Percentiles rank a stretch among this genome's conserved stretches.
These are phyloP conservation scores for Termitomyces sp. DNA, from an alignment of 768 basidiomycete genomes.

Conservation along the genomic window DNA sequence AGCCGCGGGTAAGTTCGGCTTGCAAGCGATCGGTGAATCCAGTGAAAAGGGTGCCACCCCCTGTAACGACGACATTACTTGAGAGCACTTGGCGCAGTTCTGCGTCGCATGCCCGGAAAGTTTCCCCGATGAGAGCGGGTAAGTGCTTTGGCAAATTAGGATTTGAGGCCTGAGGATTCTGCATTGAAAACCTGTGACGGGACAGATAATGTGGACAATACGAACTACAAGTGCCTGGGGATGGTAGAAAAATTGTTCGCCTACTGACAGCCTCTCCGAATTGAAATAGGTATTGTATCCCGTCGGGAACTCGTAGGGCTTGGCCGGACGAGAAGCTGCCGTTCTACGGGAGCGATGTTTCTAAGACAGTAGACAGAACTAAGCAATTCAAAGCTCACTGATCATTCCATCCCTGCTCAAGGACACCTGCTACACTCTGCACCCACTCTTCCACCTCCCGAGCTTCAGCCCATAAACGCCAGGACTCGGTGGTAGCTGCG, in stretches of 20 bases:
- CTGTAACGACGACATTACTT: slow-evolving; percentile 93
- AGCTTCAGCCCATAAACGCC: slow-evolving; percentile 74
- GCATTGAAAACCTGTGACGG: not conserved
- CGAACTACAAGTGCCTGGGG: slow-evolving; percentile 47
- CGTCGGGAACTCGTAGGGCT: slow-evolving; percentile 92
- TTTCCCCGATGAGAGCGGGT: slow-evolving; percentile 67
- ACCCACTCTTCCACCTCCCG: slow-evolving; percentile 93
- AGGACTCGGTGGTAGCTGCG: slow-evolving; percentile 69
- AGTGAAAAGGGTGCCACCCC: slow-evolving; percentile 82
- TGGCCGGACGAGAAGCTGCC: slow-evolving; percentile 48
- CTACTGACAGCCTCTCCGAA: slow-evolving; percentile 71
- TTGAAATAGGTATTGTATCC: slow-evolving; percentile 86
- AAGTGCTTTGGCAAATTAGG: slow-evolving; percentile 71
- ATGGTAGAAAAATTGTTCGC: slow-evolving; percentile 88
- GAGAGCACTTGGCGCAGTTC: slow-evolving; percentile 88
- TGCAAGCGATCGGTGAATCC: slow-evolving; percentile 84
- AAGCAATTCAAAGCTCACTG: slow-evolving; percentile 44
- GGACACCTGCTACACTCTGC: slow-evolving; percentile 80
- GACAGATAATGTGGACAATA: slow-evolving; percentile 5
- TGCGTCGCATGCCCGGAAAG: slow-evolving; percentile 81
- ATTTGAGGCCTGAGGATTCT: slow-evolving; percentile 39
- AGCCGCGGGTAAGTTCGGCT: slow-evolving; percentile 65
- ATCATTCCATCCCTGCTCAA: slow-evolving; percentile 85
- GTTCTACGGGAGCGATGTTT: slow-evolving; percentile 33
- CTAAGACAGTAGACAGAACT: not conserved